Evolutionary conservation across 139 green algal species (phyloP), one percentile per base, ranked within the genome.

Genomic region (Mesotaenium endlicherianum): DNA sequence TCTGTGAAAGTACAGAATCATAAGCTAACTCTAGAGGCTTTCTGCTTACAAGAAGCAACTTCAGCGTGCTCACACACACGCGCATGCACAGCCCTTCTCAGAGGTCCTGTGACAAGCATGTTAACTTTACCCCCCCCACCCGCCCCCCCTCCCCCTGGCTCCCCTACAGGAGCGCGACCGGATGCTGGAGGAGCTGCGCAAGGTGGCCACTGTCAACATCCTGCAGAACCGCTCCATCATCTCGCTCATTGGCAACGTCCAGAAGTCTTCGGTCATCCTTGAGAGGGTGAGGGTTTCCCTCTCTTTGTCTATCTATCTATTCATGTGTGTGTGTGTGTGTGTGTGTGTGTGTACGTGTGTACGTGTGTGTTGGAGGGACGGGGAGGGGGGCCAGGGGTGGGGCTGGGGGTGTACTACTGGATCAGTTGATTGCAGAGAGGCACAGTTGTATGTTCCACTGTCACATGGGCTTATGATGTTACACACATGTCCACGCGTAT

Each of bases 231-330:
- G 93, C 68, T 91, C 92, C 77, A 98, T 98, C 86, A 89, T 99
- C 31, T 94, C 89, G 70, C 91, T 99, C 49, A 98, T 99, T 84
- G 97, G 94, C 92, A 98, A 98, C 81, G 92, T 97, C 16, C 14
- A 75, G 40, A 40, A 78, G 6, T 88, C 77, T 26, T 85, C 36
- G 8, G 31, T 90, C 20, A 88, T 91, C 30, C 76, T 91, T 14
- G 85, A 89, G 39, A 90, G 83, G 86, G 86, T 90, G 42, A 50
- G 77, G 64, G 60, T n/a, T n/a, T n/a, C n/a, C n/a, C n/a, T n/a
- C n/a, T n/a, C n/a, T n/a, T 64, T 64, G 20, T 64, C 53, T 64
- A 26, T 64, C 53, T 64, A 64, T 64, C 26, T 26, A 64, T 64
- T n/a, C 53, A 26, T 26, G 26, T 64, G 20, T 64, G 20, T 64